phyloP scores from a whole-genome alignment of 176 grass and related monocot species.

The Urochloa ruziziensis region DNA sequence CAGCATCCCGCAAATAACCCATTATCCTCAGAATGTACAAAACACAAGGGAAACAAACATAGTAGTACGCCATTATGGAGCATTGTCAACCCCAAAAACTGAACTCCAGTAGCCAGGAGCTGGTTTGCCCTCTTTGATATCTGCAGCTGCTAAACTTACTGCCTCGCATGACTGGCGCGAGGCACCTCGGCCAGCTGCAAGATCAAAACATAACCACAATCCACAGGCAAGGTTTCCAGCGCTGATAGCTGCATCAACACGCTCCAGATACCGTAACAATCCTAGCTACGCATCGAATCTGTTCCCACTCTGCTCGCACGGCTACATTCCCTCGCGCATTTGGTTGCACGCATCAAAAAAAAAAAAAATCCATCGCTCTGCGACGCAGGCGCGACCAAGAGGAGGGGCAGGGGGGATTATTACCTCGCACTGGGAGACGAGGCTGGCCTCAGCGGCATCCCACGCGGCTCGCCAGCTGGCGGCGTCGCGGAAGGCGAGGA shows the following conservation, averaged over 20 bases:
- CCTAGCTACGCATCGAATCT: neutral
- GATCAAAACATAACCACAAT: neutral
- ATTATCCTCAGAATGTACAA: neutral
- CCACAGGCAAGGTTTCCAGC: neutral
- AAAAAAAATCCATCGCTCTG: neutral
- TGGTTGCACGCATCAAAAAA: neutral
- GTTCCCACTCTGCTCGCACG: neutral
- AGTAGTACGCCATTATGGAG: neutral
- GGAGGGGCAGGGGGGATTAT: neutral
- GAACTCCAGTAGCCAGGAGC: constrained; percentile 12
- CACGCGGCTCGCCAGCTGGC: constrained; percentile 41
- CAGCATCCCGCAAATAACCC: neutral
- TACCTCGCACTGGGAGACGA: constrained; percentile 48
- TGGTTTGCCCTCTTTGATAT: constrained; percentile 12
- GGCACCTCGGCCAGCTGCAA: constrained; percentile 52
- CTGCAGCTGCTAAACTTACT: constrained; percentile 44
- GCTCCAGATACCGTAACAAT: neutral
- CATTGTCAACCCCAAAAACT: constrained; percentile 14
- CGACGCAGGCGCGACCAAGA: neutral
- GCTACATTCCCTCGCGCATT: neutral
- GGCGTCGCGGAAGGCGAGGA: constrained; percentile 47
- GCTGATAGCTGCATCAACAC: neutral
- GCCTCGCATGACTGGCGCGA: constrained; percentile 21
- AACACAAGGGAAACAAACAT: neutral
- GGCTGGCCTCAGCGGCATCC: constrained; percentile 36